phyloP scores from a whole-genome alignment of 805 yeast genomes.

The Metschnikowia vanudenii region DNA sequence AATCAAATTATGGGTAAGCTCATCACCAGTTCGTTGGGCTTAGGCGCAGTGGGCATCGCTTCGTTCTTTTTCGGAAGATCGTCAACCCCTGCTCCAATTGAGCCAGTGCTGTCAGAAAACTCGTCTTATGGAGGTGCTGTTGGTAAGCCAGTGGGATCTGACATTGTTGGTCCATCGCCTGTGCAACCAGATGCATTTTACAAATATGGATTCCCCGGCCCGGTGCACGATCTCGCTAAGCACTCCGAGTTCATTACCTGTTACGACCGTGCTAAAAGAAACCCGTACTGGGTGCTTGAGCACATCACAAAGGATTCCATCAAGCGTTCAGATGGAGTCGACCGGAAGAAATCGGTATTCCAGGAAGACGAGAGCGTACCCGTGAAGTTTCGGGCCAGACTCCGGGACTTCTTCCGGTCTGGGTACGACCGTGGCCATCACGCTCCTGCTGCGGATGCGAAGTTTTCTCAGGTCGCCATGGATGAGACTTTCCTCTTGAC shows the following conservation, averaged over 20 bases:
- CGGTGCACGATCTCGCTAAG: slow-evolving; percentile 76
- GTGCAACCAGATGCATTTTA: slow-evolving; percentile 80
- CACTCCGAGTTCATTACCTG: slow-evolving; percentile 80
- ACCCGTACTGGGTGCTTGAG: slow-evolving; percentile 89
- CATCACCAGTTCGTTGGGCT: slow-evolving; percentile 30
- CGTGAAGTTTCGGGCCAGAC: slow-evolving; percentile 63
- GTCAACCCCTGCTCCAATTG: slow-evolving; percentile 20
- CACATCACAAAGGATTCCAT: slow-evolving; percentile 79
- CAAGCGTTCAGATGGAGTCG: slow-evolving; percentile 50
- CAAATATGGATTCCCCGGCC: slow-evolving; percentile 94
- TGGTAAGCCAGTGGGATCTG: slow-evolving; percentile 5
- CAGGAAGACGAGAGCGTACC: slow-evolving; percentile 87
- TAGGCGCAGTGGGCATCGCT: slow-evolving; percentile 39
- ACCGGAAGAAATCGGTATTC: slow-evolving; percentile 79
- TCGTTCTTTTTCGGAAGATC: slow-evolving; percentile 43
- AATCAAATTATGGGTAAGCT: slow-evolving; percentile 27
- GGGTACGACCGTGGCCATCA: slow-evolving; percentile 98
- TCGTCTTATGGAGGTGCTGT: slow-evolving; percentile 8
- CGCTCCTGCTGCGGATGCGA: slow-evolving; percentile 98
- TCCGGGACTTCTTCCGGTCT: slow-evolving; percentile 86
- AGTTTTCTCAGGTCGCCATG: slow-evolving; percentile 87
- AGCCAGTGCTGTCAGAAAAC: slow-evolving; percentile 4
- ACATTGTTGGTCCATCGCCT: slow-evolving; percentile 29
- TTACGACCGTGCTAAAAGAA: slow-evolving; percentile 78
- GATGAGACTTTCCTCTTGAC: slow-evolving; percentile 88